A percentile compares a stretch with the other conserved stretches of the same genome.
Conservation (phyloP, 345 rosid species). For the Salix purpurea region DNA sequence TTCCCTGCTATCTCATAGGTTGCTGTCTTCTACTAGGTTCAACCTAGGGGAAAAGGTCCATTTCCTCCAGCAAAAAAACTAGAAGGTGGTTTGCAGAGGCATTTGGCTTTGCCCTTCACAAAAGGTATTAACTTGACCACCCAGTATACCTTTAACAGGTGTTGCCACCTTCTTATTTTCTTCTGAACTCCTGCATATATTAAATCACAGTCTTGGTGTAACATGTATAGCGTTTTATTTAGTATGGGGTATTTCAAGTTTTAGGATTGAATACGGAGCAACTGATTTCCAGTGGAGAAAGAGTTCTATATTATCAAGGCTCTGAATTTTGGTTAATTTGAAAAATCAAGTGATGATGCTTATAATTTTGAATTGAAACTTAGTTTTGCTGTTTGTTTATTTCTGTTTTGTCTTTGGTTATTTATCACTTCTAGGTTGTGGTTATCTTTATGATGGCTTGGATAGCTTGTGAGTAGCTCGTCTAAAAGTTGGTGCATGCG, state of each 20-base stretch:
- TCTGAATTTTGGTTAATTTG: neutral
- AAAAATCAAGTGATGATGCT: neutral
- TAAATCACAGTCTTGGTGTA: neutral
- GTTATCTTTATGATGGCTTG: no score
- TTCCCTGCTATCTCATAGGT: constrained; percentile 12
- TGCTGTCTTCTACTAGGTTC: constrained; percentile 52
- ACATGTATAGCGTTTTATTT: neutral
- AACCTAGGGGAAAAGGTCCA: constrained; percentile 84
- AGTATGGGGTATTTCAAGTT: neutral
- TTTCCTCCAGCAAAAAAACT: constrained; percentile 71
- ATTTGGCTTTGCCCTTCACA: constrained; percentile 71
- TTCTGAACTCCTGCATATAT: neutral
- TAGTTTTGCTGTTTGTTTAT: neutral
- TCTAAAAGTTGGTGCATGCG: no score
- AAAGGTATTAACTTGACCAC: constrained; percentile 46
- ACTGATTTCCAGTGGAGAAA: neutral
- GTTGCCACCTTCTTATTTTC: neutral
- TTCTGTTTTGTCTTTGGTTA: no score
- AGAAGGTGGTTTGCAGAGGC: constrained; percentile 85
- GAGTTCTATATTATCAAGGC: neutral
- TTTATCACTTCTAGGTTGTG: no score
- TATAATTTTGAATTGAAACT: neutral
- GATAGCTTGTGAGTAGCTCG: no score
- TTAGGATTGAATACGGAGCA: neutral
- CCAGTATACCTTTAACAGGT: neutral